phyloP scores from a whole-genome alignment of 2,329 filamentous ascomycete genomes.

The Colletotrichum graminicola region DNA sequence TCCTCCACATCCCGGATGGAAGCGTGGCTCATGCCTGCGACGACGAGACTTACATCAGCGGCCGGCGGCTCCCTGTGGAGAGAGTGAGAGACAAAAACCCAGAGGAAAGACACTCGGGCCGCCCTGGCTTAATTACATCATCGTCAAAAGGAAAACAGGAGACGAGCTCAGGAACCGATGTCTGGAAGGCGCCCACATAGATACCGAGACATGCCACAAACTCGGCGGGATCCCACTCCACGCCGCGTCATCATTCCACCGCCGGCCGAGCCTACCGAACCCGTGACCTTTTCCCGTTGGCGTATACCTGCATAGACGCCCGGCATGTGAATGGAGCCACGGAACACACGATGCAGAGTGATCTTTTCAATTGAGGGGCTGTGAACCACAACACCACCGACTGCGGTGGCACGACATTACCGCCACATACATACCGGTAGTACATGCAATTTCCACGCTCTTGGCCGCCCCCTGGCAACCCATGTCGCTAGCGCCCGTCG shows the following conservation, averaged over 20 bases:
- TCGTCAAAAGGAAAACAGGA: constrained; percentile 17
- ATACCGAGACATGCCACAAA: constrained; percentile 15
- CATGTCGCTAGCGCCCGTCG: constrained; percentile 2
- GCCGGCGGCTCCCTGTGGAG: constrained; percentile 4
- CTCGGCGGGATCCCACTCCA: background rate
- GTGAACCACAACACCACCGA: background rate
- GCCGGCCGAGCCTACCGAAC: background rate
- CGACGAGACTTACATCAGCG: constrained; percentile 28
- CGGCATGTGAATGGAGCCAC: background rate
- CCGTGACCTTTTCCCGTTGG: background rate
- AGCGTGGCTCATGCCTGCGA: constrained; percentile 27
- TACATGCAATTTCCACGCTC: constrained; percentile 35
- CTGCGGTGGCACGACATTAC: constrained; percentile 26
- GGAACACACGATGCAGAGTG: constrained; percentile 3
- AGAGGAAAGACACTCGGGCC: background rate
- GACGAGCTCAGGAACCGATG: constrained; percentile 11
- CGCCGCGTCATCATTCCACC: constrained; percentile 2
- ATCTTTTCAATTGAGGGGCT: background rate
- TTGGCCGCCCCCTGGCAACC: constrained; percentile 28
- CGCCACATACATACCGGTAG: constrained; percentile 12
- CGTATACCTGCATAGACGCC: background rate
- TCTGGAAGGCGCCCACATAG: background rate
- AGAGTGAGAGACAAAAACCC: background rate
- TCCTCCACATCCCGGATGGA: constrained; percentile 12
- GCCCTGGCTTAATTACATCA: constrained; percentile 22